Evolutionary conservation across 2,329 filamentous ascomycete species (phyloP), one percentile per base, ranked within the genome.

Genomic region (Alternaria dauci): DNA sequence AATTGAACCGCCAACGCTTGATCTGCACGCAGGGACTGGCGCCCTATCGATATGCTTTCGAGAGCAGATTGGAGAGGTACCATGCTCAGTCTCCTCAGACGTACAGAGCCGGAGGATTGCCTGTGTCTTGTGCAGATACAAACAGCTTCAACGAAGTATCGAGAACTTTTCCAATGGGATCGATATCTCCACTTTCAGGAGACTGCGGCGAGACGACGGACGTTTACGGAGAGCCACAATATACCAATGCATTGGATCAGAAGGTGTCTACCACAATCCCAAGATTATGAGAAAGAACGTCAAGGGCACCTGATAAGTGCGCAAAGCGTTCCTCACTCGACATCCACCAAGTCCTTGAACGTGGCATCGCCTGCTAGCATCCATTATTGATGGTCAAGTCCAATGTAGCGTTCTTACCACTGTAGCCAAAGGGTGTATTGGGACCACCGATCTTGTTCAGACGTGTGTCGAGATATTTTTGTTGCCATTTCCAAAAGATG

Each of bases 371-470:
- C 61, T 2, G 71, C 72, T 54, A 77, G 57, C 16, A 55, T 65
- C 73, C 71, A 38, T 79, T 68, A 30, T 75, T 71, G 39, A 78
- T 58, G 51, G 68, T 51, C 26, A 76, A 77, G 39, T 68, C 70
- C 9, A 78, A 63, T 5, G 76, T 78, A 18, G 76, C 70, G 41
- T 77, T 74, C 55, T 47, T 42, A 1, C 69, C 70, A 12, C 62
- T 46, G 38, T 71, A 72, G 36, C 71, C 68, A 39, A 68, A 68
- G 2, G 73, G 73, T 25, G 70, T 57, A 12, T 78, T 61, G 2
- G 76, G 74, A 6, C 78, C 78, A 1, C 76, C 76, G 14, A 81
- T 73, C 43, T 80, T 69, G 18, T 68, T 66, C 1, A 78, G 63
- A 8, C 78, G 71, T 5, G 66, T 65, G 1, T 58, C 57, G 2